Evolutionary conservation across 1,284 basidiomycete species (phyloP).

Genomic region (Ustilago vetiveriae): DNA sequence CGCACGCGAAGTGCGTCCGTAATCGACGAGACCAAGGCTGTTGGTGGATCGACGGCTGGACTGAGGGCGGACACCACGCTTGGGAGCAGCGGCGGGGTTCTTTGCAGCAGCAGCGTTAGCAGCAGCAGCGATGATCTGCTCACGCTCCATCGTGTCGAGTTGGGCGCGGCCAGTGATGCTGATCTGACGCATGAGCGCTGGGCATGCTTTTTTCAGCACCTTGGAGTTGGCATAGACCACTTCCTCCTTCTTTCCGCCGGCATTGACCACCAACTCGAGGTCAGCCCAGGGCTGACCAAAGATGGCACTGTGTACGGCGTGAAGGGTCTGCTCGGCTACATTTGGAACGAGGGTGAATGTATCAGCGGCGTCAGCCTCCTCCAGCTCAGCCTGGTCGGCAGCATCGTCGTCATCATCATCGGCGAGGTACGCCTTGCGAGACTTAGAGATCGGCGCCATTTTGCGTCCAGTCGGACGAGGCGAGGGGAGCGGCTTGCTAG

Average conservation of each 20-base stretch:
- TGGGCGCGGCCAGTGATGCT: slow-evolving; percentile 22
- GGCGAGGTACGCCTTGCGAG: slow-evolving; percentile 13
- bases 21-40: slow-evolving; percentile 24
- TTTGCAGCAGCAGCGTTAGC: slow-evolving; percentile 8
- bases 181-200: slow-evolving; percentile 32
- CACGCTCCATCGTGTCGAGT: slow-evolving; percentile 39
- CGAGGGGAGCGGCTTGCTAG: slow-evolving; percentile 27
- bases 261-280: slow-evolving; percentile 33
- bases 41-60: slow-evolving; percentile 24
- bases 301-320: slow-evolving; percentile 41
- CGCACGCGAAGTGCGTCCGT: slow-evolving; percentile 20
- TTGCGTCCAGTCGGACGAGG: slow-evolving; percentile 14
- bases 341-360: slow-evolving; percentile 38
- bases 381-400: slow-evolving; percentile 15
- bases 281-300: slow-evolving; percentile 40
- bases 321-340: slow-evolving; percentile 36
- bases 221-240: slow-evolving; percentile 35
- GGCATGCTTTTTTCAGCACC: slow-evolving; percentile 33
- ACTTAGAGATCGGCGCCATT: slow-evolving; percentile 1
- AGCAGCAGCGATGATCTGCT: slow-evolving; percentile 15
- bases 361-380: slow-evolving; percentile 29
- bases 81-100: slow-evolving; percentile 7
- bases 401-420: slow-evolving; percentile 12
- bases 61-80: slow-evolving; percentile 7
- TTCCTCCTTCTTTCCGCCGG: slow-evolving; percentile 29